Percentiles rank a stretch among this genome's conserved stretches.
Conservation (phyloP, 2,329 filamentous ascomycete genomes). For the Bertia moriformis region DNA sequence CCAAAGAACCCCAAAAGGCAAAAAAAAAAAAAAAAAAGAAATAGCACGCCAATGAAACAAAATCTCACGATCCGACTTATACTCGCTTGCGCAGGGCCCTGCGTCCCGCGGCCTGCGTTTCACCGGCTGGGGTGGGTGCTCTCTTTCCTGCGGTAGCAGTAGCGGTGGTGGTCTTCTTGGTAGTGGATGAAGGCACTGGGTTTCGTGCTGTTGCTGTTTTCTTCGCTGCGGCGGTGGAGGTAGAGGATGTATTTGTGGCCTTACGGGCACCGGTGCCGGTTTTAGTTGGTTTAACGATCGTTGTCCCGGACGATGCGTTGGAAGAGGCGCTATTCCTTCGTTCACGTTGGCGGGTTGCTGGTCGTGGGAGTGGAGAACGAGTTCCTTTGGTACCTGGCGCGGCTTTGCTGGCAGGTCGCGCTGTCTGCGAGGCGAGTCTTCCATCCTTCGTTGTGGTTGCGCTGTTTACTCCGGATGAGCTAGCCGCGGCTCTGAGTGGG, state of each 20-base stretch:
- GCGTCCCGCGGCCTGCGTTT: not conserved
- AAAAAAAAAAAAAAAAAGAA: too few relatives aligned
- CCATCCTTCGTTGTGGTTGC: not conserved
- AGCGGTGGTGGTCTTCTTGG: not conserved
- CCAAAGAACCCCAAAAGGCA: too few relatives aligned
- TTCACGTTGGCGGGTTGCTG: not conserved
- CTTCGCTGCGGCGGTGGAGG: not conserved
- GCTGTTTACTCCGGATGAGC: not conserved
- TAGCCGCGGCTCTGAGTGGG: not conserved
- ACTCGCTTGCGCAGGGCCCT: slow-evolving; percentile 1
- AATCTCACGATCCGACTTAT: not conserved
- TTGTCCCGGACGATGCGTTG: not conserved
- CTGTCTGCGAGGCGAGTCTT: not conserved
- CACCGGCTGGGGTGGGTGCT: not conserved
- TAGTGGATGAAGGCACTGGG: not conserved
- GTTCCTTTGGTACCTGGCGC: not conserved
- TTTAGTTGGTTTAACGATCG: not conserved
- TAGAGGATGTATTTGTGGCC: not conserved
- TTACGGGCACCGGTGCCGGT: not conserved
- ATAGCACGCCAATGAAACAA: too few relatives aligned
- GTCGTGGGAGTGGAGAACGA: not conserved
- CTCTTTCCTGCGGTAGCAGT: not conserved
- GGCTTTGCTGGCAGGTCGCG: not conserved
- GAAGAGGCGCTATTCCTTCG: not conserved
- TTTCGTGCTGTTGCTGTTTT: not conserved